Conservation (phyloP, 495 filamentous ascomycete species). For the Aspergillus taichungensis region DNA sequence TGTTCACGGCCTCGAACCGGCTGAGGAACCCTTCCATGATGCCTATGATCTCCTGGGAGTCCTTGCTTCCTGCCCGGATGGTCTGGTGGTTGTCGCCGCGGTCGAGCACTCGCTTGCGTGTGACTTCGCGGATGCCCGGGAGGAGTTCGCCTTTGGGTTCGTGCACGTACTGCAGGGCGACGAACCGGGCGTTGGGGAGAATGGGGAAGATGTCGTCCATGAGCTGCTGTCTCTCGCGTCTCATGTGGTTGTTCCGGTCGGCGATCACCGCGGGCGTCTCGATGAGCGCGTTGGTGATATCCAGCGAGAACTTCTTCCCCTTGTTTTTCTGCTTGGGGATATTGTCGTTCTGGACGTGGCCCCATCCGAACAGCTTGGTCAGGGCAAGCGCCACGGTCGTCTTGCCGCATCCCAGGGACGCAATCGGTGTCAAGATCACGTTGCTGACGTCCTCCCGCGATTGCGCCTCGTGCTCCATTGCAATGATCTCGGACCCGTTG, state of each 20-base stretch:
- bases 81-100: slow-evolving; percentile 98
- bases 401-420: slow-evolving; percentile 93
- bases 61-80: slow-evolving; percentile 69
- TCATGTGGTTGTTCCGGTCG: slow-evolving; percentile 89
- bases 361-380: slow-evolving; percentile 80
- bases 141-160: slow-evolving; percentile 48
- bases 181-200: slow-evolving; percentile 55
- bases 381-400: slow-evolving; percentile 85
- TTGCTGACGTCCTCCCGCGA: slow-evolving; percentile 45
- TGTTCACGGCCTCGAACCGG: slow-evolving; percentile 73
- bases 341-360: slow-evolving; percentile 94
- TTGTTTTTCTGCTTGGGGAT: slow-evolving; percentile 67
- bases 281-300: slow-evolving; percentile 51
- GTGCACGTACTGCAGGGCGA: slow-evolving; percentile 92
- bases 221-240: slow-evolving; percentile 76
- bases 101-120: slow-evolving; percentile 65
- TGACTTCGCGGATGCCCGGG: slow-evolving; percentile 62
- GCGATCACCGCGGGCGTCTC: slow-evolving; percentile 68
- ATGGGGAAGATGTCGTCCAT: slow-evolving; percentile 63
- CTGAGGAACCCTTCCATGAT: slow-evolving; percentile 94
- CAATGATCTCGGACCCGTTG: slow-evolving; percentile 78
- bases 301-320: slow-evolving; percentile 61
- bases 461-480: slow-evolving; percentile 44
- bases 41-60: slow-evolving; percentile 57
- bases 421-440: slow-evolving; percentile 75